These are phyloP conservation scores for Neonectria faginata DNA, from an alignment of 2,329 filamentous ascomycete genomes.

Conservation along the genomic window DNA sequence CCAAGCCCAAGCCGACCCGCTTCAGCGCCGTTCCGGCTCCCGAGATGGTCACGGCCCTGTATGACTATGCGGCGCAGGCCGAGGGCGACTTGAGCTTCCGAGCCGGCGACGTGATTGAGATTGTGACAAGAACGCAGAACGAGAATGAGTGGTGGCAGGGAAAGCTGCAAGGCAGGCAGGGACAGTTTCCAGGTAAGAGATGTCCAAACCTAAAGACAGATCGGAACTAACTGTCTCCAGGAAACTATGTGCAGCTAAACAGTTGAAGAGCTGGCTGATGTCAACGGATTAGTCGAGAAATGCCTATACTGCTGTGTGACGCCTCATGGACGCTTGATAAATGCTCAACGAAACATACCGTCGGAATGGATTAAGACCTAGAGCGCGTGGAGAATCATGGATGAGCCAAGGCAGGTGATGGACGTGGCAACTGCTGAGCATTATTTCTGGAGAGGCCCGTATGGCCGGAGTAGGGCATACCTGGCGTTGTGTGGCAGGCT, in stretches of 20 bases:
- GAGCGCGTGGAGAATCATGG: constrained; percentile 4
- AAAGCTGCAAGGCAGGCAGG: constrained; percentile 80
- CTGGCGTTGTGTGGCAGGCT: constrained; percentile 21
- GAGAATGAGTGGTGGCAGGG: constrained; percentile 99
- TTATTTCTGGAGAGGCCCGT: constrained; percentile 22
- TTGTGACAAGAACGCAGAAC: constrained; percentile 84
- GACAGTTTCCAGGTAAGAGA: constrained; percentile 84
- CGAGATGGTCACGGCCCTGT: constrained; percentile 90
- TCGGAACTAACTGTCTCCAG: constrained; percentile 50
- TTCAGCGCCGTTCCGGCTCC: constrained; percentile 73
- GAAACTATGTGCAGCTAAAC: constrained; percentile 62
- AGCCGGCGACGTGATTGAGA: constrained; percentile 90
- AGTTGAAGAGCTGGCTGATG: constrained; percentile 28
- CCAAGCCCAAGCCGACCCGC: constrained; percentile 81
- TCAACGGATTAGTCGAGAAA: constrained; percentile 12
- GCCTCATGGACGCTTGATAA: constrained; percentile 29
- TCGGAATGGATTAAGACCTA: constrained; percentile 12
- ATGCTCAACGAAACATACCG: constrained; percentile 18
- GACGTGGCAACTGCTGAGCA: constrained; percentile 12
- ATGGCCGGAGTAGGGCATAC: constrained; percentile 19
- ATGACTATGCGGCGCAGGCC: constrained; percentile 96
- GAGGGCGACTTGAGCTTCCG: constrained; percentile 93
- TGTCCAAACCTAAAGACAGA: too few species aligned
- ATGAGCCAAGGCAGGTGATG: constrained; percentile 7
- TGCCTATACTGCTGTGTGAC: constrained; percentile 27